Percentiles rank a stretch among this genome's conserved stretches.
These are phyloP conservation scores for Chlorella sp. DNA, from an alignment of 139 green algal genomes.

Conservation along the genomic window DNA sequence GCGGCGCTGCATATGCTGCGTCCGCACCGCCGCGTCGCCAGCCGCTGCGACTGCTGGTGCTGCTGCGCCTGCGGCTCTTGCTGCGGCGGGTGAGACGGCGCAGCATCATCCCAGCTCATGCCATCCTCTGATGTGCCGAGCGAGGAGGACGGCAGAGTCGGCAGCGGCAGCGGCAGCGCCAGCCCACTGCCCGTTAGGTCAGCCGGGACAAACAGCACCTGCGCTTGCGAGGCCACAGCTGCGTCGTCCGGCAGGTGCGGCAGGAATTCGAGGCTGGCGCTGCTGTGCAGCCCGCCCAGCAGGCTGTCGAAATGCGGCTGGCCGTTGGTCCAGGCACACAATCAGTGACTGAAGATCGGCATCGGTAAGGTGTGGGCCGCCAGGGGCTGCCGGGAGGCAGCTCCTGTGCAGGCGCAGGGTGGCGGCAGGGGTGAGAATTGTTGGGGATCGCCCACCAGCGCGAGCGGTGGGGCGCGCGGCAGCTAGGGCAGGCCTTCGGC, in stretches of 20 bases:
- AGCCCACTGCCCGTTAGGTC: neutral
- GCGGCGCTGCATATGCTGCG: neutral
- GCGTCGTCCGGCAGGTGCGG: neutral
- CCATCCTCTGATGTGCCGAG: no score
- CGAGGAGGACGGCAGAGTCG: neutral
- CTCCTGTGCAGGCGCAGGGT: neutral
- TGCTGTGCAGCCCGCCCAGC: neutral
- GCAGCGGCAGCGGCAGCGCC: neutral
- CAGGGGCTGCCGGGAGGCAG: neutral
- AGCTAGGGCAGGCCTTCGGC: neutral
- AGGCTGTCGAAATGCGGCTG: neutral
- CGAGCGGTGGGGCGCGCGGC: neutral
- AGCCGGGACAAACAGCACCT: neutral
- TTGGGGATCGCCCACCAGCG: neutral
- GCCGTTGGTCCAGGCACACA: neutral
- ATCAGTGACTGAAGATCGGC: slow-evolving; percentile 20
- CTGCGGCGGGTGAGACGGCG: neutral
- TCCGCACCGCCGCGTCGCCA: neutral
- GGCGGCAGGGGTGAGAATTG: neutral
- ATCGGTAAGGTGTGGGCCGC: neutral
- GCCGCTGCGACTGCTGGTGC: neutral
- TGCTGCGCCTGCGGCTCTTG: neutral
- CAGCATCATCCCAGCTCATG: neutral
- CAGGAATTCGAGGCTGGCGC: slow-evolving; percentile 2
- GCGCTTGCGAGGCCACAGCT: no score